phyloP scores from a whole-genome alignment of 2,329 filamentous ascomycete genomes.

The Pseudocercospora pini-densiflorae region DNA sequence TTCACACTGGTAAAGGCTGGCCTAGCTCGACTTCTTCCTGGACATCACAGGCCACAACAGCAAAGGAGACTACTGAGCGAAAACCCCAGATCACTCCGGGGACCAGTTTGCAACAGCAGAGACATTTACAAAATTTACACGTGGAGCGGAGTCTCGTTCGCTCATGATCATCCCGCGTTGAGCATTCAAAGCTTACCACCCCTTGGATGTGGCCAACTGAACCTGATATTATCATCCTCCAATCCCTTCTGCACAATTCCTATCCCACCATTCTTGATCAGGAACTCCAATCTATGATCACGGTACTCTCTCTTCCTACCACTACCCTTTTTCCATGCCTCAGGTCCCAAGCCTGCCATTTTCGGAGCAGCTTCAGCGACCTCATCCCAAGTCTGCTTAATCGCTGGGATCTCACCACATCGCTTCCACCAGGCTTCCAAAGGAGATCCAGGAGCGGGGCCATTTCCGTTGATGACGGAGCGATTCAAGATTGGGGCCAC shows the following conservation, averaged over 20 bases:
- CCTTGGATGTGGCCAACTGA: conserved; percentile 27
- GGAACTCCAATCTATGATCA: conserved; percentile 33
- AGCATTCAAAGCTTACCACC: conserved; percentile 8
- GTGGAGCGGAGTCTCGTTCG: too few species aligned
- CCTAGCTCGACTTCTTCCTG: too few species aligned
- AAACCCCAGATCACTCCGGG: too few species aligned
- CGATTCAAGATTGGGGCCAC: conserved; percentile 36
- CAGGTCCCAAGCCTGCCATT: conserved; percentile 25
- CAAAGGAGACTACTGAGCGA: too few species aligned
- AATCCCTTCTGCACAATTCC: conserved; percentile 30
- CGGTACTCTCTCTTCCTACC: conserved; percentile 34
- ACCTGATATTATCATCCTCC: conserved; percentile 31
- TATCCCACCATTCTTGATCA: conserved; percentile 33
- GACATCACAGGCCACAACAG: too few species aligned
- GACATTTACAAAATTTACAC: too few species aligned
- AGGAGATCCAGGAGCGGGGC: conserved; percentile 22
- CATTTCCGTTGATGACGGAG: conserved; percentile 29
- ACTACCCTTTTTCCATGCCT: conserved; percentile 18
- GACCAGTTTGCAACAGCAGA: too few species aligned
- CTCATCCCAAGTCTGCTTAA: conserved; percentile 34
- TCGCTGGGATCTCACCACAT: conserved; percentile 24
- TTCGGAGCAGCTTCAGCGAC: conserved; percentile 28
- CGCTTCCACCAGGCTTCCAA: conserved; percentile 31
- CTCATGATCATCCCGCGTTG: neutral
- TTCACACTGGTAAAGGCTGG: too few species aligned